These are phyloP conservation scores for Hypsizygus ulmarius DNA, from an alignment of 1,284 basidiomycete genomes.

Conservation along the genomic window DNA sequence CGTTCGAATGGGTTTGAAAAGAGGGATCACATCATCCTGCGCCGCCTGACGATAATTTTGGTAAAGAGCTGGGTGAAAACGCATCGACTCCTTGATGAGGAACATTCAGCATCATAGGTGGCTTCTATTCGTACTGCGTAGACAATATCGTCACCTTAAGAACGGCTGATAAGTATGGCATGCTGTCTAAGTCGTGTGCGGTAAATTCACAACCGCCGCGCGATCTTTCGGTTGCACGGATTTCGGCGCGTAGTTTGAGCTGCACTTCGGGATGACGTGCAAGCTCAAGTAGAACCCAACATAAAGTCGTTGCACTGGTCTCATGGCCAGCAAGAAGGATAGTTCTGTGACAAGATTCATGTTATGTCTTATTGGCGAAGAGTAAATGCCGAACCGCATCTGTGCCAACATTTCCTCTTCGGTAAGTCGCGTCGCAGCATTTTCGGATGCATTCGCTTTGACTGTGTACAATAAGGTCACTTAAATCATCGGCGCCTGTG, in stretches of 20 bases:
- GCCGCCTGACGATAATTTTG: constrained; percentile 41
- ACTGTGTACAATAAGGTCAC: constrained; percentile 25
- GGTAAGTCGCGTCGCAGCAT: constrained; percentile 34
- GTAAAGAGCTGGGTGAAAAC: constrained; percentile 43
- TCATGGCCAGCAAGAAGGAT: constrained; percentile 43
- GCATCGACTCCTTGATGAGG: constrained; percentile 39
- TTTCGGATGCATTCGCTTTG: constrained; percentile 43
- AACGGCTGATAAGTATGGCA: constrained; percentile 43
- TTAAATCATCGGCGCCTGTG: constrained; percentile 1
- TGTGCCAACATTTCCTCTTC: constrained; percentile 43
- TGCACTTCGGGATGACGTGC: constrained; percentile 37
- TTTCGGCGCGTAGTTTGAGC: constrained; percentile 37
- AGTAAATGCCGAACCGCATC: constrained; percentile 34
- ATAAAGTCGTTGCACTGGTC: constrained; percentile 40
- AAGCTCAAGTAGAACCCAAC: constrained; percentile 43
- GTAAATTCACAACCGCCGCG: constrained; percentile 38
- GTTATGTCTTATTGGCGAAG: not conserved
- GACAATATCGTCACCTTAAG: constrained; percentile 38
- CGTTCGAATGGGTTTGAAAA: constrained; percentile 34
- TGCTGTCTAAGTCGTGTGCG: constrained; percentile 40
- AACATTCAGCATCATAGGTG: not conserved
- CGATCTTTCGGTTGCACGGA: constrained; percentile 33
- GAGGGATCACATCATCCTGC: constrained; percentile 36
- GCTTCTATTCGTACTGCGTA: not conserved
- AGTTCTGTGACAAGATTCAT: constrained; percentile 27